Evolutionary conservation across 345 rosid species (phyloP), one percentile per base, ranked within the genome.

Genomic region (Moricandia moricandioides): DNA sequence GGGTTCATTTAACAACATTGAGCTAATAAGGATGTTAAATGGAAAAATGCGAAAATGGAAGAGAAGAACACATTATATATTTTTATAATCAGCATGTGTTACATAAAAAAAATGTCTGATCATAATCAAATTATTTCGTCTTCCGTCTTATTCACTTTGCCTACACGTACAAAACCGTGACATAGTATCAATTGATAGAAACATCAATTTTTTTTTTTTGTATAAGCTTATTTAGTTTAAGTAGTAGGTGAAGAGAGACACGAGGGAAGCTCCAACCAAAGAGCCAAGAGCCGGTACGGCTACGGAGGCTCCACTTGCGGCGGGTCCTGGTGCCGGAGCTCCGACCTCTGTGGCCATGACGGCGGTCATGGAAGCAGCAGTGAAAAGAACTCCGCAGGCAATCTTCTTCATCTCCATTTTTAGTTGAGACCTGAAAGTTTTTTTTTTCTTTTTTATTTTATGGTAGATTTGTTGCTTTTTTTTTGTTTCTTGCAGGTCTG

Each of bases 341-440:
- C 76, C 64, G 4, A 49, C 73, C 5, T 74, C 85, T 1, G 80
- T 10, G 24, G 96, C 96, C 84, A 86, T 51, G 76, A 67, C 88
- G 2, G 82, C 76, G 61, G 80, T 82, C 84, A 89, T 74, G 67
- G 84, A 82, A 81, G 89, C 88, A 4, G 91, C 91, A 0, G 78
- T 86, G 0, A 85, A 6, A 18, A 88, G 71, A 76, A 86, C 75
- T 17, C 84, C 90, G 8, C 71, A 84, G 63, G 83, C 80, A 79
- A 90, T 82, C 88, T 85, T 92, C 83, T 87, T 88, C 88, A 84
- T 69, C 68, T 82, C 93, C 95, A 92, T 92, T 81, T 52, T 21
- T 79, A 69, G 78, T 65, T 67, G 71, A 75, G 79, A 69, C 79
- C 75, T 73, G 75, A 62, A 73, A 69, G 72, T 30, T 7, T 72